Evolutionary conservation across 441 rosid species (phyloP).

Genomic region (Pelargonium myrrhifolium): DNA sequence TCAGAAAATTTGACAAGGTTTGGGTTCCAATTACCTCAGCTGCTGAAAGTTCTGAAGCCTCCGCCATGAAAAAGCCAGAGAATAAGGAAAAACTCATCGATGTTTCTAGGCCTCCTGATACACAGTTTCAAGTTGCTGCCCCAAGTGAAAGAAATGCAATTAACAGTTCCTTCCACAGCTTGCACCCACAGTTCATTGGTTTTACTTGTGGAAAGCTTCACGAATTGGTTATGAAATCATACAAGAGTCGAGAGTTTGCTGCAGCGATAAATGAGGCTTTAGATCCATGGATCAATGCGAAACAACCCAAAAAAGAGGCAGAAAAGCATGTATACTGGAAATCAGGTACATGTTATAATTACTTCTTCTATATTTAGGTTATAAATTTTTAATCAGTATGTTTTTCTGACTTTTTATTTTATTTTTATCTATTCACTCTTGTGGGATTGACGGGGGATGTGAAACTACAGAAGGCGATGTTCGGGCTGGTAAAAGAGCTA

Average conservation of each 20-base stretch:
- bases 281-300: slow-evolving; percentile 93
- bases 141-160: slow-evolving; percentile 24
- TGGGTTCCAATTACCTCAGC: slow-evolving; percentile 77
- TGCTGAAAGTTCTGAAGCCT: slow-evolving; percentile 38
- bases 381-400: slow-evolving; percentile 7
- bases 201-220: slow-evolving; percentile 91
- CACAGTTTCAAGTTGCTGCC: slow-evolving; percentile 29
- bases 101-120: slow-evolving; percentile 32
- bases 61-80: slow-evolving; percentile 29
- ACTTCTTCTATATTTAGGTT: slow-evolving; percentile 12
- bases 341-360: slow-evolving; percentile 48
- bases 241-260: slow-evolving; percentile 92
- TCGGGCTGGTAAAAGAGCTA: slow-evolving; percentile 69
- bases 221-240: slow-evolving; percentile 95
- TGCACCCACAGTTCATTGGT: slow-evolving; percentile 93
- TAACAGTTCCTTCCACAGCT: slow-evolving; percentile 46
- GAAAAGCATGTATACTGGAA: slow-evolving; percentile 73
- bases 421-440: slow-evolving; percentile 8
- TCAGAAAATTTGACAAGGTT: slow-evolving; percentile 75
- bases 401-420: slow-evolving; percentile 15
- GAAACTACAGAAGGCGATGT: slow-evolving; percentile 52
- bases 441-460: slow-evolving; percentile 20
- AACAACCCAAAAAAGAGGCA: slow-evolving; percentile 86
- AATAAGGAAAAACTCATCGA: slow-evolving; percentile 29
- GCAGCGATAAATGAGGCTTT: slow-evolving; percentile 94